Evolutionary conservation across 495 filamentous ascomycete genomes (phyloP), one percentile per base, ranked within the genome.

Genomic region (Acidiella bohemica): DNA sequence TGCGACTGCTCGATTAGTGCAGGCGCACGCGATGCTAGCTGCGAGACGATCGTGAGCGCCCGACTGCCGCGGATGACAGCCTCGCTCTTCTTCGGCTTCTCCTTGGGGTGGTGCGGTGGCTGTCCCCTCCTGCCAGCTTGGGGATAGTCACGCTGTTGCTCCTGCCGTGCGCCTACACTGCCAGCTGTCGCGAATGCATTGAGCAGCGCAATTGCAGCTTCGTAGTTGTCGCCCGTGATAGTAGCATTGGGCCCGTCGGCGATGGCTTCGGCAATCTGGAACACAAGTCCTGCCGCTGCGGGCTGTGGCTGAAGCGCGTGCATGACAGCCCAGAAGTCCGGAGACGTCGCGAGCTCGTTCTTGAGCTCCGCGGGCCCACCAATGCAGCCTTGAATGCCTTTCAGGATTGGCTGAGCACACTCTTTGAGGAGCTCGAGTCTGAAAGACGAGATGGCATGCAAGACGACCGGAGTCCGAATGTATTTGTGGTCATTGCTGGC

Each of bases 261-360:
- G 38, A 87, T 75, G 22, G 66, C 67, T 51, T 86, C 76, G 1
- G 94, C 67, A 9, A 96, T 75, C 26, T 81, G 75, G 56, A 94
- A 95, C 5, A 93, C 85, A 10, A 75, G 68, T 0, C 78, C 67
- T 18, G 84, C 78, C 1, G 79, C 75, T 29, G 83, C 78, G 11
- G 70, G 54, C 32, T 78, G 68, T 7, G 63, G 62, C 26, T 82
- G 72, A 24, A 99, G 66, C 8, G 74, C 75, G 44, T 82, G 73
- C 25, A 99, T 64, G 28, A 94, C 85, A 12, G 83, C 79, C 90
- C 90, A 99, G 59, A 99, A 95, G 50, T 99, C 92, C 1, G 90
- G 90, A 19, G 88, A 94, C 14, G 83, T 86, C 53, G 88, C 86
- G 45, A 96, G 83, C 60, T 95, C 88, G 46, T 79, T 93, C 41